Base-by-base conservation (phyloP, 2,329 filamentous ascomycete genomes). In the Cordyceps javanica region DNA sequence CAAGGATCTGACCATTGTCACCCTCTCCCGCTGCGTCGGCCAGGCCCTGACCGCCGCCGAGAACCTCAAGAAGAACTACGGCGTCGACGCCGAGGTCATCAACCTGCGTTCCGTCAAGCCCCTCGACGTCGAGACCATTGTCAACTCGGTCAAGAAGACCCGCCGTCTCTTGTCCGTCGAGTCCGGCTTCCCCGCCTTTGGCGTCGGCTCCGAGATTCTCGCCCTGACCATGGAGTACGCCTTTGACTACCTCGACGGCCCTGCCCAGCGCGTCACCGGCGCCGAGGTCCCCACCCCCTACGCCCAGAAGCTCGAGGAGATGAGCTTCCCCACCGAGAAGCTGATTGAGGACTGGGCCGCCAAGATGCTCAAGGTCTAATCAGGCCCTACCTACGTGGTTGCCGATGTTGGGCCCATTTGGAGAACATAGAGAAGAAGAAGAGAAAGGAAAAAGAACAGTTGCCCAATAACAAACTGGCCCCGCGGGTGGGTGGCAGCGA, bases 91-190 rank as follows among this genome's bases (percentile, higher is more conserved):
- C 57, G 94, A 99, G 78, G 94, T 99, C 63, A 89, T 99, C 82
- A 99, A 99, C 82, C 86, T 99, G 70, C 91, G 94, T 69, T 97
- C 92, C 65, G 79, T 99, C 78, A 99, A 97, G 83, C 94, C 94
- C 44, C 83, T 99, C 64, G 94, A 99, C 69, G 82, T 99, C 60
- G 92, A 97, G 76, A 83, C 91, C 64, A 97, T 99, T 69, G 82
- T 97, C 75, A 91, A 95, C 75, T 97, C 92, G 13, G 87, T 99
- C 72, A 97, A 99, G 89, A 99, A 99, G 88, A 99, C 94, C 19
- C 88, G 90, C 73, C 89, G 88, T 69, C 85, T 99, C 62, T 82
- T 99, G 73, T 86, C 86, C 42, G 91, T 99, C 66, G 93, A 97
- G 78, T 97, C 91, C 58, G 94, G 93, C 63, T 99, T 92, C 85